Evolutionary conservation across 2,329 filamentous ascomycete genomes (phyloP).

Genomic region (Xylaria sp.): DNA sequence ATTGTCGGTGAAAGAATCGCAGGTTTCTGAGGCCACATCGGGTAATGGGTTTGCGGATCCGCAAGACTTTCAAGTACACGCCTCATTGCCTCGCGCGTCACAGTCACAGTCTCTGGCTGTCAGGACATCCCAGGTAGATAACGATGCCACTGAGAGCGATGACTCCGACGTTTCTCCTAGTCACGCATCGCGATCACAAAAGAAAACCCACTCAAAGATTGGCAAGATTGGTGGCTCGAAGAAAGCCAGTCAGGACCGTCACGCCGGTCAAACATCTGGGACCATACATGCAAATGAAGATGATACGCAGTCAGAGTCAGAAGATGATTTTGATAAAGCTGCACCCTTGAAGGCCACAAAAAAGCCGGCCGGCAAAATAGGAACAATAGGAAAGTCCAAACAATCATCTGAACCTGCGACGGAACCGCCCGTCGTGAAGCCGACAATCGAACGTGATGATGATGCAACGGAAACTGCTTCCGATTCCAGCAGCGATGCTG

Average conservation of each 20-base stretch:
- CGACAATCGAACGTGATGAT: conserved; percentile 16
- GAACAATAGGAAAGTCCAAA: conserved; percentile 24
- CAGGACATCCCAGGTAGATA: neutral
- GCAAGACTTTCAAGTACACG: conserved; percentile 49
- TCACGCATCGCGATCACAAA: conserved; percentile 8
- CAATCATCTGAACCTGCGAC: conserved; percentile 28
- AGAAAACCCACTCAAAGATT: conserved; percentile 19
- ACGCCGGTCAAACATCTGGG: conserved; percentile 24
- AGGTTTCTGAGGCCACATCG: conserved; percentile 16
- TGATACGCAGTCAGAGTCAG: conserved; percentile 30
- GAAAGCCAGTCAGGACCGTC: conserved; percentile 5
- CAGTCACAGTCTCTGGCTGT: conserved; percentile 25
- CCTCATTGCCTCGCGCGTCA: conserved; percentile 39
- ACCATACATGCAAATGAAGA: conserved; percentile 24
- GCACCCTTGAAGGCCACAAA: conserved; percentile 16
- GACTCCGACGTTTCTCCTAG: conserved; percentile 23
- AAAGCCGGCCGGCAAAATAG: conserved; percentile 16
- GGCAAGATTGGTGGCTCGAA: conserved; percentile 22
- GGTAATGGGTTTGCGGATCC: conserved; percentile 36
- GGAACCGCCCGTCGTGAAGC: conserved; percentile 21
- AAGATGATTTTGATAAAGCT: conserved; percentile 11
- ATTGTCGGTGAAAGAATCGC: conserved; percentile 13
- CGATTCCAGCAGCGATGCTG: conserved; percentile 11
- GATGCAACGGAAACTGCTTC: conserved; percentile 25
- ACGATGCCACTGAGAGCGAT: conserved; percentile 21